Conservation (phyloP, 768 basidiomycete species). For the Pleurotus tuoliensis region DNA sequence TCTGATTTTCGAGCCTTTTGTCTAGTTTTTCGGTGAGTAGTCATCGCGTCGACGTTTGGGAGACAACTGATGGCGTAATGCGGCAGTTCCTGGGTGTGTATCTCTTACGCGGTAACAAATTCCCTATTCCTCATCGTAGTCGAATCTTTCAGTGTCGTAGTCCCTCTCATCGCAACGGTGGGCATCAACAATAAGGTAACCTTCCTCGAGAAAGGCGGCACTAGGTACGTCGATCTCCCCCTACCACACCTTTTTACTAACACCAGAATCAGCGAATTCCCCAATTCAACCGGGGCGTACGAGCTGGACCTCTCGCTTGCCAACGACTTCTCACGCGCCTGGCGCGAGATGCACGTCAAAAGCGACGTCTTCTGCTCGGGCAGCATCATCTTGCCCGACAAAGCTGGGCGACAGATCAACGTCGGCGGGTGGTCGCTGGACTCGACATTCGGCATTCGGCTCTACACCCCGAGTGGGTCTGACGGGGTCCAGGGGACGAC, state of each 20-base stretch:
- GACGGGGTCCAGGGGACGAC: constrained; percentile 69
- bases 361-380: constrained; percentile 80
- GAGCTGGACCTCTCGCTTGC: constrained; percentile 66
- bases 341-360: constrained; percentile 75
- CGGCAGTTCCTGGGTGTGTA: constrained; percentile 44
- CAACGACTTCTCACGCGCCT: constrained; percentile 46
- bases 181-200: constrained; percentile 81
- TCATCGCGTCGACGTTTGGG: neutral
- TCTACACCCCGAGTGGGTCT: constrained; percentile 68
- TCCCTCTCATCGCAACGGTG: constrained; percentile 71
- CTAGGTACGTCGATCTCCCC: constrained; percentile 34
- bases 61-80: neutral
- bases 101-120: neutral
- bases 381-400: constrained; percentile 71
- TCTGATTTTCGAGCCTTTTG: constrained; percentile 3
- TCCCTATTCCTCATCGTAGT: constrained; percentile 7
- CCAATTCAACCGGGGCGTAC: constrained; percentile 28
- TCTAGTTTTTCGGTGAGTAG: constrained; percentile 43
- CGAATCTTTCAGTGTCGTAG: constrained; percentile 50
- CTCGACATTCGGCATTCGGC: constrained; percentile 68
- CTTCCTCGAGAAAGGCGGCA: constrained; percentile 74
- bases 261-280: neutral
- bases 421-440: constrained; percentile 68
- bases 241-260: neutral
- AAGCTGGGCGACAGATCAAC: constrained; percentile 60